Evolutionary conservation across 768 basidiomycete species (phyloP).

Genomic region (Mycena belliarum): DNA sequence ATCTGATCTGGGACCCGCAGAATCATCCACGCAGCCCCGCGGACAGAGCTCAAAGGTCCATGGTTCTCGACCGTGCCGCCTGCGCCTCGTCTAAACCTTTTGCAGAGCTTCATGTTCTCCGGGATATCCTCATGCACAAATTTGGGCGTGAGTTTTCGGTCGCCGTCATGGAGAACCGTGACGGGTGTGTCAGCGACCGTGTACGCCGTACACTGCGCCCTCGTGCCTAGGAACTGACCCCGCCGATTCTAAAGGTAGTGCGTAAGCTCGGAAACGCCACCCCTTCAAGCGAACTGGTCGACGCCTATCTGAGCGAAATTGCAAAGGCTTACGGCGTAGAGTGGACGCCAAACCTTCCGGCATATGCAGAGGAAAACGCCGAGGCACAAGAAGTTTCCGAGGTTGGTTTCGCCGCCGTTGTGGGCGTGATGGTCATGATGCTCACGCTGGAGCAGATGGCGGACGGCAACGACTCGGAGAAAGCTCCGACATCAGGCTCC

Average conservation of each 20-base stretch:
- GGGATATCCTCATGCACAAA: conserved; percentile 95
- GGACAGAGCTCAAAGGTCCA: conserved; percentile 86
- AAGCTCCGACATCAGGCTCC: conserved; percentile 26
- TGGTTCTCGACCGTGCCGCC: neutral
- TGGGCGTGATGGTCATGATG: conserved; percentile 5
- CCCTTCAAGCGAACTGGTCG: conserved; percentile 74
- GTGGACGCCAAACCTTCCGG: conserved; percentile 54
- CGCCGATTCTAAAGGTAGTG: conserved; percentile 52
- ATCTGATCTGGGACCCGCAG: conserved; percentile 32
- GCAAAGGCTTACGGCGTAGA: conserved; percentile 81
- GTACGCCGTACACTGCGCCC: conserved; percentile 44
- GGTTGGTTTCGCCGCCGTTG: conserved; percentile 36
- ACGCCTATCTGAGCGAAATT: conserved; percentile 88
- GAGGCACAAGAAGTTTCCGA: conserved; percentile 33
- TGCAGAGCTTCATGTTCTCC: conserved; percentile 84
- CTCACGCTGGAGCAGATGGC: conserved; percentile 7
- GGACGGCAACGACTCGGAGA: conserved; percentile 22
- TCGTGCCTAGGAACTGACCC: conserved; percentile 8
- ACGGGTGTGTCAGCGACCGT: conserved; percentile 79
- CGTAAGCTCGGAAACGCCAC: conserved; percentile 72
- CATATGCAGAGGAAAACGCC: conserved; percentile 23
- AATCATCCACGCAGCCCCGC: conserved; percentile 88
- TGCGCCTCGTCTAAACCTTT: conserved; percentile 5
- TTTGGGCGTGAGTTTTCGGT: conserved; percentile 89
- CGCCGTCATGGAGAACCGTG: conserved; percentile 83